These are phyloP conservation scores for Toxicodendron radicans DNA, from an alignment of 345 rosid species.

Conservation along the genomic window DNA sequence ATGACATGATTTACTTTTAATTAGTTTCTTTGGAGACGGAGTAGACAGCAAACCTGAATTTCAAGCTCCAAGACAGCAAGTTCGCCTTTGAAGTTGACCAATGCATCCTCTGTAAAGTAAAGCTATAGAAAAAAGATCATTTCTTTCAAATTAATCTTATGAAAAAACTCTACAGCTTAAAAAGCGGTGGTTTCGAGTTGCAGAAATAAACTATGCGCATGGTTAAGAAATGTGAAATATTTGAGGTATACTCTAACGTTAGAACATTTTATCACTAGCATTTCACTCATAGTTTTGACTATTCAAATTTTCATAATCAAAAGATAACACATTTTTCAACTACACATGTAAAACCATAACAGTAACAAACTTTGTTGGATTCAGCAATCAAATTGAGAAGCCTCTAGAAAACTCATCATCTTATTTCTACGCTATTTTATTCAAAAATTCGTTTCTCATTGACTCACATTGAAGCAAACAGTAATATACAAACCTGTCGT, in stretches of 20 bases:
- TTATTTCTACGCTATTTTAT: neutral
- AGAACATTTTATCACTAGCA: neutral
- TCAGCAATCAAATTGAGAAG: neutral
- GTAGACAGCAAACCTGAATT: constrained; percentile 52
- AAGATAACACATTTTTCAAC: neutral
- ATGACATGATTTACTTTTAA: neutral
- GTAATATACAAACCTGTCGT: constrained; percentile 59
- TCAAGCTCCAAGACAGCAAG: constrained; percentile 84
- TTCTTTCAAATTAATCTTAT: no score
- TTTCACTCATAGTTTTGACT: neutral
- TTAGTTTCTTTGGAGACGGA: neutral
- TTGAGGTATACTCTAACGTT: no score
- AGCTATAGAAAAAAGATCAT: constrained; percentile 43
- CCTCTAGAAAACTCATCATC: neutral
- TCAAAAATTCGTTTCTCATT: neutral
- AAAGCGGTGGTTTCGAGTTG: no score
- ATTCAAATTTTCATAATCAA: neutral
- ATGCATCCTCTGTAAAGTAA: constrained; percentile 49
- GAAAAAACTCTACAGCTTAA: no score
- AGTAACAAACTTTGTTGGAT: no score
- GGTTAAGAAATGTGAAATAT: no score
- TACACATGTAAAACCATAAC: neutral
- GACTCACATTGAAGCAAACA: no score
- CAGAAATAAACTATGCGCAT: no score
- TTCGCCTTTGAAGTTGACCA: constrained; percentile 68